Percentiles rank a stretch among this genome's conserved stretches.
Evolutionary conservation across 371 early-diverging fungal genomes (phyloP).

Genomic region (Rhizopus sp.): DNA sequence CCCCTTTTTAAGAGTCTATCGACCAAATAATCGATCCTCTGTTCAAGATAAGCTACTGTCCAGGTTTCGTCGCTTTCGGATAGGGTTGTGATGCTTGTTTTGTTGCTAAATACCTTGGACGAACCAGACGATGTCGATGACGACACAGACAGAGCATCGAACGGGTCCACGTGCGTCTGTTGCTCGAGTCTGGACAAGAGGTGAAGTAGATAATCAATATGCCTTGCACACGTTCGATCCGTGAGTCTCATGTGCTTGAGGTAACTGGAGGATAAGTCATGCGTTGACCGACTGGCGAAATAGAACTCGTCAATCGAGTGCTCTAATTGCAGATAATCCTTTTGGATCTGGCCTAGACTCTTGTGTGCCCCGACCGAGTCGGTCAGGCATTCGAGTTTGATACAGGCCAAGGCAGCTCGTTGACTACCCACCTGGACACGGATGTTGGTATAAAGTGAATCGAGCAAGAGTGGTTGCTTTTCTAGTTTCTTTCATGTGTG

Average conservation of each 20-base stretch:
- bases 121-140: not conserved
- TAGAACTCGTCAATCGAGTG: conserved; percentile 19
- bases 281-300: conserved; percentile 13
- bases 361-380: too few relatives aligned
- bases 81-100: not conserved
- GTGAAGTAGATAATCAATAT: too few relatives aligned
- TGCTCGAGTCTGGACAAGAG: too few relatives aligned
- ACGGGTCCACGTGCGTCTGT: too few relatives aligned
- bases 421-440: conserved; percentile 16
- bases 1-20: not conserved
- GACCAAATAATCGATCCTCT: not conserved
- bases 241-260: not conserved
- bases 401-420: conserved; percentile 9
- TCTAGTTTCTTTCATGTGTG: conserved; percentile 1
- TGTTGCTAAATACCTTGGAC: not conserved
- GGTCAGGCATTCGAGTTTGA: conserved; percentile 9
- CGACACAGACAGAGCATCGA: not conserved
- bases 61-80: not conserved
- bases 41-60: not conserved
- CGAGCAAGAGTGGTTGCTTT: conserved; percentile 1
- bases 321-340: conserved; percentile 1
- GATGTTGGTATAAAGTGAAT: conserved; percentile 12
- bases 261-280: conserved; percentile 1
- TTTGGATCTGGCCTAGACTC: not conserved
- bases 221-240: too few relatives aligned